phyloP scores from a whole-genome alignment of 768 basidiomycete species.

The Boletus sp. region DNA sequence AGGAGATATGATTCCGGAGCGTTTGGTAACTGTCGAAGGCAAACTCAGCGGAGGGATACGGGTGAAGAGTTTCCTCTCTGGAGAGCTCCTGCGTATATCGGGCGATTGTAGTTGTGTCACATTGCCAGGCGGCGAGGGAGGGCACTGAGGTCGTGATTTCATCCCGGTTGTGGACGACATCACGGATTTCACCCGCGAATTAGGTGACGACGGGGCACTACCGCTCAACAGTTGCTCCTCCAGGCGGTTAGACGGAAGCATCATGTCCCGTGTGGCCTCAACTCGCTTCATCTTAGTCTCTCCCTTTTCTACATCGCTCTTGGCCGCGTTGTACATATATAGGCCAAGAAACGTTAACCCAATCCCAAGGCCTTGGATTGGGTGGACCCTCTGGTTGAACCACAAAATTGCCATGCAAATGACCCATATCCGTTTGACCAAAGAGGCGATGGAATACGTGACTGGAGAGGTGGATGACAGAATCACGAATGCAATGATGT shows the following conservation, averaged over 20 bases:
- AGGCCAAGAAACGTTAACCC: constrained; percentile 84
- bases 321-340: constrained; percentile 95
- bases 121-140: constrained; percentile 3
- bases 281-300: constrained; percentile 84
- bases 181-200: background rate
- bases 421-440: constrained; percentile 96
- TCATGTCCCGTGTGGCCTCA: constrained; percentile 65
- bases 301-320: constrained; percentile 87
- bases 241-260: constrained; percentile 64
- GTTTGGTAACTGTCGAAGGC: constrained; percentile 24
- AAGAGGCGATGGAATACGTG: constrained; percentile 97
- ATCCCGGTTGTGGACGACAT: constrained; percentile 27
- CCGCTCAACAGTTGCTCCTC: constrained; percentile 54
- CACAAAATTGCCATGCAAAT: constrained; percentile 97
- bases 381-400: constrained; percentile 88
- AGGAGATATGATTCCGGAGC: constrained; percentile 26
- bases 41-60: constrained; percentile 19
- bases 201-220: constrained; percentile 30
- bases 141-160: constrained; percentile 18
- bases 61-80: constrained; percentile 17
- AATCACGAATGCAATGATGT: constrained; percentile 96
- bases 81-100: constrained; percentile 5
- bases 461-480: constrained; percentile 95
- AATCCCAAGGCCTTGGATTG: constrained; percentile 88
- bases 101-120: background rate